Conservation (phyloP, 1,139 yeast genomes). For the Pneumocystis sp. region DNA sequence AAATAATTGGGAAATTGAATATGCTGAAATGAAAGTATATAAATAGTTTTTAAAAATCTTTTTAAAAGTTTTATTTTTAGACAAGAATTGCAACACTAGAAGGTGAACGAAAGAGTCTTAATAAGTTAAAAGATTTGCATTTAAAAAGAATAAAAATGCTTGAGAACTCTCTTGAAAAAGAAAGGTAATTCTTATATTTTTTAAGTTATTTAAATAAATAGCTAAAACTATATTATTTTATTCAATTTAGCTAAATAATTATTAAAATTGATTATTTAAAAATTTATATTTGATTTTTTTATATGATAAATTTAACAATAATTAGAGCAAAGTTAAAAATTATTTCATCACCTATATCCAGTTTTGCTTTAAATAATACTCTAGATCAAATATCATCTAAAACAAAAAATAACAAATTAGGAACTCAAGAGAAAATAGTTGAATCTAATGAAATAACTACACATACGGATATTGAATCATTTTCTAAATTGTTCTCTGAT, state of each 20-base stretch:
- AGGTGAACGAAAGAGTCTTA: slow-evolving; percentile 27
- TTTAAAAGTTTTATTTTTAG: slow-evolving; percentile 11
- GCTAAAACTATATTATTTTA: background rate
- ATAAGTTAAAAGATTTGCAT: slow-evolving; percentile 20
- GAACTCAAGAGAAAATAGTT: background rate
- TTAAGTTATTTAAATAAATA: background rate
- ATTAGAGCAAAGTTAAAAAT: background rate
- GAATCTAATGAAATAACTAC: background rate
- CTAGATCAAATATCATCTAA: background rate
- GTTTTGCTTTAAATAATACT: background rate
- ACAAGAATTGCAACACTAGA: slow-evolving; percentile 28
- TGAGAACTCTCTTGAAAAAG: slow-evolving; percentile 15
- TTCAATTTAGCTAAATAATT: background rate
- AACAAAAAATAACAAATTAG: background rate
- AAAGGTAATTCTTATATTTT: slow-evolving; percentile 7
- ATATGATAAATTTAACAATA: background rate
- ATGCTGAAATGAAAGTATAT: slow-evolving; percentile 35
- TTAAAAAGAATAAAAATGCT: slow-evolving; percentile 20
- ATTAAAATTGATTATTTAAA: background rate
- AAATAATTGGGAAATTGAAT: slow-evolving; percentile 41
- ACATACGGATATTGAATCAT: background rate
- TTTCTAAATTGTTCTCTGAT: background rate
- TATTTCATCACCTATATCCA: background rate
- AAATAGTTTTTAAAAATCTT: background rate
- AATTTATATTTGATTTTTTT: background rate